A percentile compares a stretch with the other conserved stretches of the same genome.
phyloP scores from a whole-genome alignment of 805 yeast species.

The Candida dendrica region DNA sequence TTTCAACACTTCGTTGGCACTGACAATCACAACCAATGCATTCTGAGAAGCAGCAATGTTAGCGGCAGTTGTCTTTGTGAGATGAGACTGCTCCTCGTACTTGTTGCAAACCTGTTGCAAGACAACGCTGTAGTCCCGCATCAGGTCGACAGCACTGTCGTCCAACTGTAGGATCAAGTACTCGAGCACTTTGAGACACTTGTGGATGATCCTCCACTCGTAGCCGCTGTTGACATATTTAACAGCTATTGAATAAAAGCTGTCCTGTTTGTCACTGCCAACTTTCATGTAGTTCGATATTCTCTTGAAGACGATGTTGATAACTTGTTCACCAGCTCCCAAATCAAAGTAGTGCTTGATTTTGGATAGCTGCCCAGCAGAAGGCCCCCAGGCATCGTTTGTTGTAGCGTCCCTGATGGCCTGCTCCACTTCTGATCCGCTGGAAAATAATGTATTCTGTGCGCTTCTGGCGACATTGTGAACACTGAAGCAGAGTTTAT shows the following conservation, averaged over 20 bases:
- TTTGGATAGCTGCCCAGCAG: constrained; percentile 30
- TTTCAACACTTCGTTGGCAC: constrained; percentile 2
- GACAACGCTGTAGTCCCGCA: constrained; percentile 11
- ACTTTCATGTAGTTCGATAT: constrained; percentile 10
- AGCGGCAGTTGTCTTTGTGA: neutral
- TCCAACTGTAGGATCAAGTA: constrained; percentile 25
- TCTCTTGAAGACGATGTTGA: constrained; percentile 25
- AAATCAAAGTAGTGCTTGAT: constrained; percentile 6
- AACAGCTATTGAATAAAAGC: constrained; percentile 5
- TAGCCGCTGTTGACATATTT: constrained; percentile 32
- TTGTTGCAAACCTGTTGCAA: constrained; percentile 10
- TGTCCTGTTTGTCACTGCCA: neutral
- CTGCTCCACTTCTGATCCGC: constrained; percentile 26
- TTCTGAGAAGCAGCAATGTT: constrained; percentile 4
- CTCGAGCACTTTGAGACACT: constrained; percentile 28
- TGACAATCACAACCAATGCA: constrained; percentile 1
- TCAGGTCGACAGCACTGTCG: constrained; percentile 14
- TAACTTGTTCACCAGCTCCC: constrained; percentile 22
- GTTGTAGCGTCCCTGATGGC: constrained; percentile 39
- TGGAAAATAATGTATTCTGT: constrained; percentile 30
- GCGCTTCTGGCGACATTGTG: constrained; percentile 32
- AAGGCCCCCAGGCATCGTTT: constrained; percentile 49
- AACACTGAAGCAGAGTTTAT: constrained; percentile 15
- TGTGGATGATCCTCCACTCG: constrained; percentile 33
- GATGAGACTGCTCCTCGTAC: constrained; percentile 9